Base-by-base conservation (phyloP, 2,329 filamentous ascomycete species). In the Aspergillus luchuensis region DNA sequence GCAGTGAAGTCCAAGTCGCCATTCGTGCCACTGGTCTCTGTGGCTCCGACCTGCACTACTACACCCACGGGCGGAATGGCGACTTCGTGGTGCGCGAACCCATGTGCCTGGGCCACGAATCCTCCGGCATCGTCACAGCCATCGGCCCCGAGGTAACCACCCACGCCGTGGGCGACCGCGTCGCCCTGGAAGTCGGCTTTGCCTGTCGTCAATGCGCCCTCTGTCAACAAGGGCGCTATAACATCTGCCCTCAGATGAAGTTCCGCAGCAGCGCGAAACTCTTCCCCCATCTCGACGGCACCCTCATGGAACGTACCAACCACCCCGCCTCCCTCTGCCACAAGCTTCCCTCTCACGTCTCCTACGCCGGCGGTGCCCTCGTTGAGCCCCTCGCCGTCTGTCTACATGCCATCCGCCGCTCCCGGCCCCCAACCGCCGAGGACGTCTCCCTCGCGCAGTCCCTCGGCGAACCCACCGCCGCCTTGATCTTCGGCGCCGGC, bases 131-230 rank as follows among this genome's bases (percentile, higher is more conserved):
- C 28, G 83, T 98, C 43, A 86, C 92, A 57, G 84, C 85, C 49
- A 81, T 91, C 43, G 92, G 92, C 19, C 74, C 83, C 1, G 80
- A 80, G 11, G 89, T 92, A 5, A 86, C 65, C 41, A 78, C 77
- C 33, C 85, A 96, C 64, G 80, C 85, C 67, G 73, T 83, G 10
- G 93, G 93, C 60, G 93, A 97, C 79, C 88, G 91, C 69, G 89
- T 97, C 19, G 92, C 94, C n/a, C 82, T 98, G 45, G 94, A 98
- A 82, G 94, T 96, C 13, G 94, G 94, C 54, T 85, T 91, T 56
- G 91, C 92, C 0, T 98, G 94, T 80, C 87, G 90, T 41, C 71
- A 74, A 43, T 88, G 86, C 69, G 74, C 79, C 21, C 76, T 83
- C 55, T 88, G 86, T 70, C 75, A 77, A 47, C 78, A 82, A 58